Conservation (phyloP, 352 stramenopile genomes). For the Pythium sp. region DNA sequence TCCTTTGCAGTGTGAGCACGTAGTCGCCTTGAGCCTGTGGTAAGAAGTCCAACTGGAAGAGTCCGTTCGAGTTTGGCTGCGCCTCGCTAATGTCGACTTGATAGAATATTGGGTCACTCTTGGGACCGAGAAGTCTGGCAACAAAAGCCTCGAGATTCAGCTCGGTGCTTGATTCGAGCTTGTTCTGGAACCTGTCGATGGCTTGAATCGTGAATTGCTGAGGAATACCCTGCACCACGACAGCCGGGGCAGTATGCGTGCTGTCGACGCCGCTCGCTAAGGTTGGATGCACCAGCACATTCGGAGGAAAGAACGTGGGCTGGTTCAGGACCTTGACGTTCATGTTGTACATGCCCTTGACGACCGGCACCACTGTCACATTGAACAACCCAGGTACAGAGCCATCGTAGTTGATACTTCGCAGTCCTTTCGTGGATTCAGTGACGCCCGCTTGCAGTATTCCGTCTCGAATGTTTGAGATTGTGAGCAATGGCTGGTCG, state of each 20-base stretch:
- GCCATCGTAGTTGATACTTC: slow-evolving; percentile 70
- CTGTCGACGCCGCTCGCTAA: slow-evolving; percentile 57
- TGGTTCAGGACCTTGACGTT: slow-evolving; percentile 45
- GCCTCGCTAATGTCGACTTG: slow-evolving; percentile 46
- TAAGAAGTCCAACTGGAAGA: slow-evolving; percentile 79
- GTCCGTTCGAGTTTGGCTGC: slow-evolving; percentile 84
- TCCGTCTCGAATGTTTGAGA: slow-evolving; percentile 45
- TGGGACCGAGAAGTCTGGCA: slow-evolving; percentile 45
- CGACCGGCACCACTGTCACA: slow-evolving; percentile 79
- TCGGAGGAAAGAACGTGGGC: slow-evolving; percentile 65
- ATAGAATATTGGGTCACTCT: slow-evolving; percentile 23
- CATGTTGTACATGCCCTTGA: slow-evolving; percentile 69
- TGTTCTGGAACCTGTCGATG: slow-evolving; percentile 91
- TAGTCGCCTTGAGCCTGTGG: slow-evolving; percentile 83
- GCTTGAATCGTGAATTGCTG: slow-evolving; percentile 87
- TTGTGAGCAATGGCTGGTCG: slow-evolving; percentile 33
- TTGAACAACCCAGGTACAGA: slow-evolving; percentile 65
- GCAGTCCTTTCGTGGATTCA: slow-evolving; percentile 68
- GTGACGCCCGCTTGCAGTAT: slow-evolving; percentile 42
- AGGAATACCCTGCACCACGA: slow-evolving; percentile 76
- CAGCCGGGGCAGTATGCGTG: slow-evolving; percentile 72
- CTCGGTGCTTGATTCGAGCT: slow-evolving; percentile 77
- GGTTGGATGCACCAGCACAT: slow-evolving; percentile 78
- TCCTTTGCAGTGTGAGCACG: slow-evolving; percentile 67
- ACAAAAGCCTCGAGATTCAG: slow-evolving; percentile 53